Evolutionary conservation across 768 basidiomycete species (phyloP), one percentile per base, ranked within the genome.

Genomic region (Dacryopinax spathularia): DNA sequence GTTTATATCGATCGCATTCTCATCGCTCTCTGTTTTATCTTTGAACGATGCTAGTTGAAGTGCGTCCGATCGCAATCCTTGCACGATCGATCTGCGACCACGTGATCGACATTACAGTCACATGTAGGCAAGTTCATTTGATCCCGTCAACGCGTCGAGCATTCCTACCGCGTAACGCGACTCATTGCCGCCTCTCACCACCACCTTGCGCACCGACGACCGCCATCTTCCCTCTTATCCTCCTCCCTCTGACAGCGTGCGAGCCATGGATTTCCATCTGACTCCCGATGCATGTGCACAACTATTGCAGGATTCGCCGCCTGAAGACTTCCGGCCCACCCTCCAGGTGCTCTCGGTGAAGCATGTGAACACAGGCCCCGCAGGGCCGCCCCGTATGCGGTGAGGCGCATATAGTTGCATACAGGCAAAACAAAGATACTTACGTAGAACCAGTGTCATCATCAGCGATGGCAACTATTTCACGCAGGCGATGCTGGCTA

Each of bases 401-500:
- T 56, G 31, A 56, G 48, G 25, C 25, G 25, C 25, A 56, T 56
- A 56, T 56, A 56, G 20, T 41, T 56, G 48, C 10, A 10, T 6
- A 22, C 6, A 31, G 3, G 15, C 10, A 10, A 9, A 56, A 29
- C 13, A 27, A 3, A 20, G 48, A 20, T 56, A 3, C 22, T 56
- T 5, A 56, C 7, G 33, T 12, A 6, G 87, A 64, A 84, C 82
- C 64, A 73, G 91, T 65, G 80, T 95, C 65, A 90, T 97, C 73
- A 77, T 97, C 37, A 95, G 92, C 0, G 95, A 98, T 74, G 93
- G 95, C 37, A 77, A 79, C 20, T 76, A 88, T 67, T 96, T 89
- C 72, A 78, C 88, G 59, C 96, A 97, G 73, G 86, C 89, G 27
- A 97, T 99, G 96, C 79, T 98, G 34, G 90, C 93, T 3, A 97